Conservation (phyloP, 345 rosid genomes). For the Lenwebbia sp. region DNA sequence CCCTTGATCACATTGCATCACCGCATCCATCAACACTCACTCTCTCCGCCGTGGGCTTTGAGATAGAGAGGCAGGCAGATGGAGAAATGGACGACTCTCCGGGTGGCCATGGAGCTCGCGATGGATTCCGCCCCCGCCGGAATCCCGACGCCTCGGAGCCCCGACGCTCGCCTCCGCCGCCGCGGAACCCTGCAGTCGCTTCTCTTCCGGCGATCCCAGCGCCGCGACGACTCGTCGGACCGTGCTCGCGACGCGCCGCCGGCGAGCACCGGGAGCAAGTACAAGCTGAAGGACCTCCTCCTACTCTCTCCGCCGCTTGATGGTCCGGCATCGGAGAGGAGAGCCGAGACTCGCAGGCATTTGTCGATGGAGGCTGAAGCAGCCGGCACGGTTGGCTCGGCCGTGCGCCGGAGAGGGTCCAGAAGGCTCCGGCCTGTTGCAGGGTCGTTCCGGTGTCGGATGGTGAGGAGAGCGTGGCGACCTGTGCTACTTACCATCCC, state of each 20-base stretch:
- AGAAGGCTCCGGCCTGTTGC: slow-evolving; percentile 30
- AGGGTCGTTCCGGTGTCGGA: slow-evolving; percentile 38
- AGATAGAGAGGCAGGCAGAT: no score
- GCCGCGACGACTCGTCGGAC: not conserved
- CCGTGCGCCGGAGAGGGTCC: slow-evolving; percentile 23
- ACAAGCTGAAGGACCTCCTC: slow-evolving; percentile 59
- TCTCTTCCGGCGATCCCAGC: slow-evolving; percentile 26
- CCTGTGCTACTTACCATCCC: slow-evolving; percentile 69
- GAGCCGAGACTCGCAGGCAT: slow-evolving; percentile 9
- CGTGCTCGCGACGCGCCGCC: not conserved
- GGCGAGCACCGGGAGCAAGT: slow-evolving; percentile 12
- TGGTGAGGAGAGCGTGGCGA: slow-evolving; percentile 71
- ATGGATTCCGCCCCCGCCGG: slow-evolving; percentile 44
- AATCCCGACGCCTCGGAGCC: slow-evolving; percentile 56
- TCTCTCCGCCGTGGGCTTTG: not conserved
- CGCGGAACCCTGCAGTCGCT: slow-evolving; percentile 80
- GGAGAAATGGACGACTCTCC: slow-evolving; percentile 42
- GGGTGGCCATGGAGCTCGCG: slow-evolving; percentile 50
- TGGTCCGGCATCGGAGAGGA: slow-evolving; percentile 4
- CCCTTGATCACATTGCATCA: not conserved
- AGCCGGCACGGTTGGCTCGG: slow-evolving; percentile 1
- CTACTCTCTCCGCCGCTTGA: slow-evolving; percentile 49
- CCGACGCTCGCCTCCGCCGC: slow-evolving; percentile 63
- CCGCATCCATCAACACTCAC: not conserved
- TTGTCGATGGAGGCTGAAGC: slow-evolving; percentile 6